phyloP scores from a whole-genome alignment of 352 stramenopile genomes.

The Lagenidium giganteum region DNA sequence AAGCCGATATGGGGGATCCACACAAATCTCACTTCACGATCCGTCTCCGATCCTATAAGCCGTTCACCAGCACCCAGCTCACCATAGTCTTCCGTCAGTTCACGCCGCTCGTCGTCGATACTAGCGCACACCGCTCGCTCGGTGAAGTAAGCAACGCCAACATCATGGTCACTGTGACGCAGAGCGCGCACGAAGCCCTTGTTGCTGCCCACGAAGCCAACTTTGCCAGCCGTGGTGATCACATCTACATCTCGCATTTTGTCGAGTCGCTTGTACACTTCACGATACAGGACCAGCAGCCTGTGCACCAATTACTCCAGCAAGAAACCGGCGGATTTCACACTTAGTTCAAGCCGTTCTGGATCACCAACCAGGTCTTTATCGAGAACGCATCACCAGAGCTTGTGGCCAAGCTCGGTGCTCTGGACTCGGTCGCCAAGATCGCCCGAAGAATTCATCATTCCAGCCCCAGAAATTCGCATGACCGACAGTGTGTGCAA shows the following conservation, averaged over 20 bases:
- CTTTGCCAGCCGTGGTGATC: slow-evolving; percentile 8
- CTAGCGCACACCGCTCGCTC: slow-evolving; percentile 21
- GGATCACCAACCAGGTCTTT: slow-evolving; percentile 23
- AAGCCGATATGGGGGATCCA: too few species aligned
- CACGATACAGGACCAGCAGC: too few species aligned
- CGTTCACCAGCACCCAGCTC: too few species aligned
- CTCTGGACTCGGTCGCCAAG: slow-evolving; percentile 3
- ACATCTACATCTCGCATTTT: too few species aligned
- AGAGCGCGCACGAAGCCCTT: slow-evolving; percentile 10
- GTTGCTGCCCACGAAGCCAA: slow-evolving; percentile 11
- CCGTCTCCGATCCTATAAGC: too few species aligned
- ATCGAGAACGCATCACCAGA: slow-evolving; percentile 5
- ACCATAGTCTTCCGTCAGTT: slow-evolving; percentile 1
- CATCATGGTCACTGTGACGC: slow-evolving; percentile 27
- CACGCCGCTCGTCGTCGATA: slow-evolving; percentile 9
- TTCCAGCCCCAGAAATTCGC: not conserved
- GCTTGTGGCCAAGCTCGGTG: slow-evolving; percentile 8
- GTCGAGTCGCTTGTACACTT: too few species aligned
- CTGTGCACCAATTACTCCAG: too few species aligned
- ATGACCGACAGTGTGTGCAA: not conserved
- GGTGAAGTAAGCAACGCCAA: slow-evolving; percentile 21
- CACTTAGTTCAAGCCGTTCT: slow-evolving; percentile 8
- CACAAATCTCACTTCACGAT: too few species aligned
- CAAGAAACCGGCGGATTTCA: too few species aligned
- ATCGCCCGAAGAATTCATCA: not conserved